Conservation (phyloP, 768 basidiomycete genomes). For the Lanmaoa pseudosensibilis region DNA sequence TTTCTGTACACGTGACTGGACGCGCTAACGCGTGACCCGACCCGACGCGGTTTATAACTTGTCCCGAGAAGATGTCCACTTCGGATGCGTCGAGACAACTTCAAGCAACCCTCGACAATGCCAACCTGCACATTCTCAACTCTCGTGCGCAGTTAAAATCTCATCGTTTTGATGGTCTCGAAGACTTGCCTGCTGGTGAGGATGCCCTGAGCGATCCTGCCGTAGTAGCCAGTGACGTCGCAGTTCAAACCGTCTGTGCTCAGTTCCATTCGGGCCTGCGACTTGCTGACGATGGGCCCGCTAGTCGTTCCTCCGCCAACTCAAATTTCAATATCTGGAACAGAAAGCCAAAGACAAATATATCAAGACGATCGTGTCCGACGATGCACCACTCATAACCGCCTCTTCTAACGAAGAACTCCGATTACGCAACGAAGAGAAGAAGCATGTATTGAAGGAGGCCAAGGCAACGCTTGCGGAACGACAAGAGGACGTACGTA, state of each 20-base stretch:
- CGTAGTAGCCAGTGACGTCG: constrained; percentile 57
- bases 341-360: constrained; percentile 91
- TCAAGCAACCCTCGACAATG: constrained; percentile 28
- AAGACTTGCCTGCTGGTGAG: constrained; percentile 26
- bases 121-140: constrained; percentile 24
- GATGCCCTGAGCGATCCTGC: constrained; percentile 49
- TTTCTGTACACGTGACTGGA: constrained; percentile 7
- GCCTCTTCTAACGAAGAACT: constrained; percentile 77
- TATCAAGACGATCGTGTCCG: constrained; percentile 81
- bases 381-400: constrained; percentile 79
- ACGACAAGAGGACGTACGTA: constrained; percentile 60
- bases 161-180: constrained; percentile 31
- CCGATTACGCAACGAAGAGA: constrained; percentile 57
- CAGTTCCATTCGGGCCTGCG: not conserved
- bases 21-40: not conserved
- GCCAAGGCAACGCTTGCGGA: constrained; percentile 64
- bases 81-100: constrained; percentile 25
- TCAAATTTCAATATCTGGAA: constrained; percentile 88
- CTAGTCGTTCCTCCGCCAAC: constrained; percentile 71
- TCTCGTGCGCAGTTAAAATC: constrained; percentile 25
- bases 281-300: constrained; percentile 3
- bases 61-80: constrained; percentile 16
- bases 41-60: not conserved
- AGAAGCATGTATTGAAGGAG: constrained; percentile 66
- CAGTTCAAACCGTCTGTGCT: constrained; percentile 56